A percentile compares a stretch with the other conserved stretches of the same genome.
Evolutionary conservation across 129 eudicot genomes (phyloP).

Genomic region (Flaveria sonorensis): DNA sequence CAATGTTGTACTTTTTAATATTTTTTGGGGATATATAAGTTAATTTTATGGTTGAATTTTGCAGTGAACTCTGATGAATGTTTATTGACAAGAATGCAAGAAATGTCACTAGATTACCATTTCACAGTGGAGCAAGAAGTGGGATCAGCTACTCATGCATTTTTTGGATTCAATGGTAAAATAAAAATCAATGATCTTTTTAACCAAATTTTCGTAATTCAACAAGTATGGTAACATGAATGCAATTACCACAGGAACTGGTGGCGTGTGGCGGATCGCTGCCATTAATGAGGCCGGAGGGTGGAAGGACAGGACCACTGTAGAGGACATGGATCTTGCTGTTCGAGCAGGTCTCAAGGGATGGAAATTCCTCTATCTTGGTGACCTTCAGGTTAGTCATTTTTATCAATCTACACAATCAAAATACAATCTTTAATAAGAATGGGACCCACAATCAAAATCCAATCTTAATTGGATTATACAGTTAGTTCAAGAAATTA

Average conservation of each 20-base stretch:
- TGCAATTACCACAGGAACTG: conserved; percentile 61
- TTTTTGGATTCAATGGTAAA: conserved; percentile 95
- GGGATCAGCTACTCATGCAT: conserved; percentile 98
- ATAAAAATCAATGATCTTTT: neutral
- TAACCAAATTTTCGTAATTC: neutral
- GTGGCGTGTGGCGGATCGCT: conserved; percentile 87
- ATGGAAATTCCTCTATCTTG: conserved; percentile 85
- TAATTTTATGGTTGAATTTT: neutral
- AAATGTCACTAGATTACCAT: conserved; percentile 97
- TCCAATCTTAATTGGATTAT: neutral
- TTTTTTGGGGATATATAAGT: neutral
- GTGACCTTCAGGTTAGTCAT: conserved; percentile 55
- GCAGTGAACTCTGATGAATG: conserved; percentile 96
- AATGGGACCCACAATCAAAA: neutral
- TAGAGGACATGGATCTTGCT: conserved; percentile 95
- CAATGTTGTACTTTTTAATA: neutral
- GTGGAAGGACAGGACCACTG: conserved; percentile 92
- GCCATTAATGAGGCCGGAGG: conserved; percentile 90
- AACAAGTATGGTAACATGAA: neutral
- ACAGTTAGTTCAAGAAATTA: neutral
- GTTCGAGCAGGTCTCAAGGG: conserved; percentile 82
- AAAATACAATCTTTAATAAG: neutral
- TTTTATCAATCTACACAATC: neutral
- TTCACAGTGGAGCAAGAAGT: conserved; percentile 99
- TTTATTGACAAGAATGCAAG: conserved; percentile 97